Base-by-base conservation (phyloP, 2,329 filamentous ascomycete species). In the Cordyceps pruinosa region DNA sequence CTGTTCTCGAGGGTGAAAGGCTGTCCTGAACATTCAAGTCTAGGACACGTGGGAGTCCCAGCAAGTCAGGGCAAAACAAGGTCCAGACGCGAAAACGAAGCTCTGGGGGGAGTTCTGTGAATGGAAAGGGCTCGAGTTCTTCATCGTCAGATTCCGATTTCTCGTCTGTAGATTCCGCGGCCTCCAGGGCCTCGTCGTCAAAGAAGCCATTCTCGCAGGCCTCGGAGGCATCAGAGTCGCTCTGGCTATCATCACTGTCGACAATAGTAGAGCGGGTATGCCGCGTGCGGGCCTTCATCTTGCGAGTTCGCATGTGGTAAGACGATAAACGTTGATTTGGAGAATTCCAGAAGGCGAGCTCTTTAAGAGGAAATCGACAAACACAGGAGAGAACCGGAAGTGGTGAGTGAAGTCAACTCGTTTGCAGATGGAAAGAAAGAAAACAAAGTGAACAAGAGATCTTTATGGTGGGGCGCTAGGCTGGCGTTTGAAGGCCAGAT, bases 51-150 rank as follows among this genome's bases (percentile, higher is more conserved):
- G 68, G 61, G 2, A 57, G 47, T 8, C 53, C 44, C n/a, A 51
- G 49, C 4, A 71, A 59, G 34, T 70, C 67, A 0, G 66, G 64
- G 37, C 71, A 72, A 56, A 68, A 70, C 19, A 62, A 50, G 37
- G 66, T 61, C 71, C 71, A 73, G 51, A 73, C 60, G 23, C 61
- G 66, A 23, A 63, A 56, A 50, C 71, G 67, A 17, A 73, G 60
- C 59, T 73, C 71, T 12, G 65, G 63, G 1, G 71, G 71, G 2
- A 73, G 65, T 25, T 60, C 51, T 34, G 59, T 55, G 55, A 70
- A 72, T 47, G 59, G 37, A 61, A 72, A 68, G 2, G 55, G 45
- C 13, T 58, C 44, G 23, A 47, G 30, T 5, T 51, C 47, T n/a
- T 55, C 55, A 28, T 58, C 50, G 15, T 50, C 50, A 21, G 45